Percentiles rank a stretch among this genome's conserved stretches.
Evolutionary conservation across 1,139 yeast species (phyloP).

Genomic region (Ashbya aceris): DNA sequence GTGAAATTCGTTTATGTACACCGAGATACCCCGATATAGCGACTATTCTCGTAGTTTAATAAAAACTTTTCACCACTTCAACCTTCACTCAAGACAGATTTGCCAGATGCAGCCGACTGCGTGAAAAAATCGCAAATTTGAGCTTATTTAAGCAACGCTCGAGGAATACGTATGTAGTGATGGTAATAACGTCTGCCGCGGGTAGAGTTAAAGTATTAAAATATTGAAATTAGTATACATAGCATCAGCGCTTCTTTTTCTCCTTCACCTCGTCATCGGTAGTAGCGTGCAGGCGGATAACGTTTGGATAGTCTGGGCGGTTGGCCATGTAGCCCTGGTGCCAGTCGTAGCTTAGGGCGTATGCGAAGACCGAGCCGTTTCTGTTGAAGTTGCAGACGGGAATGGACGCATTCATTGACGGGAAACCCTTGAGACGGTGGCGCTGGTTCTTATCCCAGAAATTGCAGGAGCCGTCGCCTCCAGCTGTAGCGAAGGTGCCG

Average conservation of each 20-base stretch:
- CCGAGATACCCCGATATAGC: no score
- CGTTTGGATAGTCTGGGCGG: constrained; percentile 64
- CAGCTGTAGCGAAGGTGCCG: constrained; percentile 91
- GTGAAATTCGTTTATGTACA: no score
- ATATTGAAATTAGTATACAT: no score
- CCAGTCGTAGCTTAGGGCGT: constrained; percentile 94
- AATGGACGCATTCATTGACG: constrained; percentile 62
- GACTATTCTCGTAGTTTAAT: no score
- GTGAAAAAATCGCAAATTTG: no score
- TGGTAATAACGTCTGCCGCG: no score
- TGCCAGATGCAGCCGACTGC: no score
- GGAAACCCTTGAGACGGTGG: constrained; percentile 78
- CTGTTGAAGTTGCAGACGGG: constrained; percentile 75
- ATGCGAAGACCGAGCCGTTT: constrained; percentile 78
- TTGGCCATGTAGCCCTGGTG: constrained; percentile 77
- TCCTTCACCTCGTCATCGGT: constrained; percentile 83
- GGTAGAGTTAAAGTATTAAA: no score
- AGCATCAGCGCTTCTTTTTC: constrained; percentile 37
- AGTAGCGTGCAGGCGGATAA: constrained; percentile 73
- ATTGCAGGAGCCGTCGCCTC: constrained; percentile 88
- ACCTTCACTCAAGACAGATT: no score
- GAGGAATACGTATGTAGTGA: no score
- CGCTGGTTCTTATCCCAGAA: constrained; percentile 96
- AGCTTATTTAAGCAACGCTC: no score
- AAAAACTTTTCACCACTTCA: no score